phyloP scores from a whole-genome alignment of 2,329 filamentous ascomycete genomes.

The Geosmithia morbida region DNA sequence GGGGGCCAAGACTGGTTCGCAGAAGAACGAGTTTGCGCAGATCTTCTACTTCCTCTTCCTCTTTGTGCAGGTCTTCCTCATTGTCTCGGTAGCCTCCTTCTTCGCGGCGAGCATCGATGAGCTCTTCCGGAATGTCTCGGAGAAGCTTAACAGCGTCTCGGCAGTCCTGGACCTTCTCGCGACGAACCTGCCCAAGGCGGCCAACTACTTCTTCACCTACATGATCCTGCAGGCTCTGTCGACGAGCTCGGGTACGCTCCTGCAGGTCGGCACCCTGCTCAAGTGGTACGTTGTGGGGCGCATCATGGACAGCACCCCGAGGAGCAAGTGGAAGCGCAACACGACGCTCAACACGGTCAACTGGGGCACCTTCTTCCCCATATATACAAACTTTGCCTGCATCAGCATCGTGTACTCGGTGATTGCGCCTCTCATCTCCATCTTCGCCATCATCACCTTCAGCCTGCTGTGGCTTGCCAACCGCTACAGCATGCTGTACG shows the following conservation, averaged over 20 bases:
- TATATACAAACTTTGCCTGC: slow-evolving; percentile 92
- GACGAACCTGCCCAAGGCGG: slow-evolving; percentile 64
- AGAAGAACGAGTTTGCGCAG: slow-evolving; percentile 72
- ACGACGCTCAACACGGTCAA: slow-evolving; percentile 62
- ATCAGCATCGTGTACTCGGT: slow-evolving; percentile 84
- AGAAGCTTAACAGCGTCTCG: slow-evolving; percentile 35
- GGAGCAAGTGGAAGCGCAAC: slow-evolving; percentile 75
- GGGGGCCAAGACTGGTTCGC: slow-evolving; percentile 70
- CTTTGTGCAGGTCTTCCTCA: slow-evolving; percentile 87
- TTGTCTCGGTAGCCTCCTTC: slow-evolving; percentile 75
- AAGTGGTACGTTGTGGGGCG: slow-evolving; percentile 72
- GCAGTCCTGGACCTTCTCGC: slow-evolving; percentile 60
- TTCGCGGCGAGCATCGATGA: slow-evolving; percentile 47
- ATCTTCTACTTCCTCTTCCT: slow-evolving; percentile 87
- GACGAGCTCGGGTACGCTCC: slow-evolving; percentile 74
- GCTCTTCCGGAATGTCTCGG: slow-evolving; percentile 37
- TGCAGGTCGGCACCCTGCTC: slow-evolving; percentile 68
- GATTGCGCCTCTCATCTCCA: slow-evolving; percentile 75
- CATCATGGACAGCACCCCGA: slow-evolving; percentile 67
- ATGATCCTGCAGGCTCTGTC: slow-evolving; percentile 90
- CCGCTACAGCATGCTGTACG: slow-evolving; percentile 93
- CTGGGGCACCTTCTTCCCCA: slow-evolving; percentile 90
- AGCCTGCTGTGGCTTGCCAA: slow-evolving; percentile 85
- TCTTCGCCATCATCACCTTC: slow-evolving; percentile 92
- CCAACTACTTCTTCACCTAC: slow-evolving; percentile 98